These are phyloP conservation scores for Tubosaeta sp. DNA, from an alignment of 768 basidiomycete genomes.

Conservation along the genomic window DNA sequence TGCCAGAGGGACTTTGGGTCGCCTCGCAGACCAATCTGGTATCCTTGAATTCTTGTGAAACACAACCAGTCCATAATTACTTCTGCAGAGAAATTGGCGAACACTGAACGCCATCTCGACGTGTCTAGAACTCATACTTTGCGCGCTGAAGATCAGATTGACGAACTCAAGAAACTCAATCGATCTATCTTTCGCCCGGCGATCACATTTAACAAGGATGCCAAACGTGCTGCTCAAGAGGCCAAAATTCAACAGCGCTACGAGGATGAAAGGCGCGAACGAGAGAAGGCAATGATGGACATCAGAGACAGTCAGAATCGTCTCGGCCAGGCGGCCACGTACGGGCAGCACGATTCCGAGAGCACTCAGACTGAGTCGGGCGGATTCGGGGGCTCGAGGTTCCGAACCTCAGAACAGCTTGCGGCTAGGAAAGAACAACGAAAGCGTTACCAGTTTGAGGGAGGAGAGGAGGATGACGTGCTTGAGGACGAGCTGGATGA, in stretches of 20 bases:
- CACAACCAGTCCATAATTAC: not conserved
- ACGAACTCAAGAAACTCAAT: conserved; percentile 92
- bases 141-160: conserved; percentile 89
- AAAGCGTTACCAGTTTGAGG: conserved; percentile 88
- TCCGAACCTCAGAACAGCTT: conserved; percentile 49
- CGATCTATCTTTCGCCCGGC: conserved; percentile 92
- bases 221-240: conserved; percentile 84
- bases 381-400: conserved; percentile 28
- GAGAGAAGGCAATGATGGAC: conserved; percentile 82
- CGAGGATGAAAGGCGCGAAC: conserved; percentile 77
- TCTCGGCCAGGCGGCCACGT: conserved; percentile 68
- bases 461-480: conserved; percentile 87
- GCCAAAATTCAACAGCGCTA: conserved; percentile 80
- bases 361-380: conserved; percentile 28
- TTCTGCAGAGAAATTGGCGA: conserved; percentile 72
- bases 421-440: conserved; percentile 62
- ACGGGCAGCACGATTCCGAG: conserved; percentile 51
- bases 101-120: conserved; percentile 93
- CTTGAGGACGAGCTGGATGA: conserved; percentile 91
- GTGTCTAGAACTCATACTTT: conserved; percentile 82
- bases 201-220: conserved; percentile 89
- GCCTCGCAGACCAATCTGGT: conserved; percentile 94
- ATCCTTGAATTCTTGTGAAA: conserved; percentile 17
- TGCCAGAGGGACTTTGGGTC: conserved; percentile 75
- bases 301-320: conserved; percentile 85